A percentile compares a stretch with the other conserved stretches of the same genome.
These are phyloP conservation scores for Fraxinus sp. DNA, from an alignment of 305 asterid genomes.

Conservation along the genomic window DNA sequence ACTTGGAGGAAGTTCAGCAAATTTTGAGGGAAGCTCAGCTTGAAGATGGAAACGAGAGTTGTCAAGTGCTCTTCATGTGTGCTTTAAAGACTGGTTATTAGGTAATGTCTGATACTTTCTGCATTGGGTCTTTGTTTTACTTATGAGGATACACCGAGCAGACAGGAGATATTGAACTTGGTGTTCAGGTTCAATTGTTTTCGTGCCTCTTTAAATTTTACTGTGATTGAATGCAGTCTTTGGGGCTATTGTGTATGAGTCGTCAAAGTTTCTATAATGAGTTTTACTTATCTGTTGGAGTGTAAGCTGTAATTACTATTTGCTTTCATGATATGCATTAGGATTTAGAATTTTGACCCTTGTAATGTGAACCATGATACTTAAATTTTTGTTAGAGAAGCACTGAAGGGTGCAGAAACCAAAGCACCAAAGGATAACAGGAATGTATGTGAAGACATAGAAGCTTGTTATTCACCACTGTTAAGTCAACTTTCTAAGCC, in stretches of 20 bases:
- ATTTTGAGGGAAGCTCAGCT: constrained; percentile 75
- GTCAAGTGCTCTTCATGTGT: constrained; percentile 74
- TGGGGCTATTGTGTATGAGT: neutral
- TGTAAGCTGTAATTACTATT: neutral
- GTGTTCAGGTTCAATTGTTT: too few relatives aligned
- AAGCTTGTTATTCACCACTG: neutral
- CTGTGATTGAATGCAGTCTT: neutral
- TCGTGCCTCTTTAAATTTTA: too few relatives aligned
- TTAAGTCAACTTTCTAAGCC: neutral
- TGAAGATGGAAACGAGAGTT: constrained; percentile 88
- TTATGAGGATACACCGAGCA: neutral
- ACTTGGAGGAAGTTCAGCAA: constrained; percentile 72
- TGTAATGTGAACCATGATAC: neutral
- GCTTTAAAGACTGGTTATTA: constrained; percentile 93
- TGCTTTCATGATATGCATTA: neutral
- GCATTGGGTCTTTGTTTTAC: neutral
- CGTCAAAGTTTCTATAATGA: neutral
- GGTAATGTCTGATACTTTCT: constrained; percentile 45
- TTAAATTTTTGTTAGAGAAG: neutral
- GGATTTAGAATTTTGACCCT: neutral
- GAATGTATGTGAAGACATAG: neutral
- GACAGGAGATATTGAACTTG: neutral
- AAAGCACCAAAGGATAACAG: neutral
- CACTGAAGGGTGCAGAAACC: neutral
- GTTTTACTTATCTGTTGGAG: neutral